Evolutionary conservation across 192 early-diverging fungal genomes (phyloP).

Genomic region (Blastocladiella britannica): DNA sequence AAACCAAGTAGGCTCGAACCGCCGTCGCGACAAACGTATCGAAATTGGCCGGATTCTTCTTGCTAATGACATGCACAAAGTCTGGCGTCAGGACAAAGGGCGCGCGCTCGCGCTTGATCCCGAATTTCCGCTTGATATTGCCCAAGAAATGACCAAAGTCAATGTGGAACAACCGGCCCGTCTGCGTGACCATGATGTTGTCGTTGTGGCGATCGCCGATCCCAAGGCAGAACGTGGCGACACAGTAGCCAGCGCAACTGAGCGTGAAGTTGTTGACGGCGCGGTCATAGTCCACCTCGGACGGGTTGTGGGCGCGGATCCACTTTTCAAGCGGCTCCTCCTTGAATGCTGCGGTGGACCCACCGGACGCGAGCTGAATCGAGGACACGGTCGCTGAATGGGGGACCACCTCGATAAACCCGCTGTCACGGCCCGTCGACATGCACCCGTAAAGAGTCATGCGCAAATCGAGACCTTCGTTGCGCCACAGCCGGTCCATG

Average conservation of each 20-base stretch:
- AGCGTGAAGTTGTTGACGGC: neutral
- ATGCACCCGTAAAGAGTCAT: neutral
- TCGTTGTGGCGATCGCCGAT: neutral
- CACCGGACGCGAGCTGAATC: neutral
- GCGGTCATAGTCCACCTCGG: neutral
- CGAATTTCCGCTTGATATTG: neutral
- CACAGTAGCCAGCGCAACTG: neutral
- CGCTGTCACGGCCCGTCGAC: neutral
- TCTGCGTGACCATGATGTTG: neutral
- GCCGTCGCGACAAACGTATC: neutral
- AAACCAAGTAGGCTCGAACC: neutral
- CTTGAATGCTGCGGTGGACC: neutral
- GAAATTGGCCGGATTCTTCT: neutral
- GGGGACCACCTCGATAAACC: neutral
- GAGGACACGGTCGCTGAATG: neutral
- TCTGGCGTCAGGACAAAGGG: neutral
- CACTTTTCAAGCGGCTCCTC: neutral
- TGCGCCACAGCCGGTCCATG: neutral
- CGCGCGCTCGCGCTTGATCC: neutral
- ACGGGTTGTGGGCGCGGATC: neutral
- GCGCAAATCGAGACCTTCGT: neutral
- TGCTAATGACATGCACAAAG: neutral
- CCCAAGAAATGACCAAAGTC: neutral
- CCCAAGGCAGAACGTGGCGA: neutral
- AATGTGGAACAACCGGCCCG: neutral